Evolutionary conservation across 345 rosid species (phyloP).

Genomic region (Alliaria petiolata): DNA sequence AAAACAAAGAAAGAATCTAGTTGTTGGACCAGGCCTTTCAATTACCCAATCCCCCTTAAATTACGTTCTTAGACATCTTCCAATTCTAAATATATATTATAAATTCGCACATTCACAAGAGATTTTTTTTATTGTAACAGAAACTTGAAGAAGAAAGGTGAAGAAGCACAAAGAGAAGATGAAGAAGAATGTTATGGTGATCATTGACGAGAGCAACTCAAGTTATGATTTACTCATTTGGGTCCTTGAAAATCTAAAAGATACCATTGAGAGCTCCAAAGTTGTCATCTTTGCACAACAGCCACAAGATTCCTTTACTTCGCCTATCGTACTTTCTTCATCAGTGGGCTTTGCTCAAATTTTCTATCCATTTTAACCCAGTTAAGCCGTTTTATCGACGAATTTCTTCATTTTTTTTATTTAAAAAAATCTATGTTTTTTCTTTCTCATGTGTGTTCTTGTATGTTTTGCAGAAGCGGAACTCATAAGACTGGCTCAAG

Average conservation of each 20-base stretch:
- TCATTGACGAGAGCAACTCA: slow-evolving; percentile 44
- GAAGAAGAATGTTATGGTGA: slow-evolving; percentile 55
- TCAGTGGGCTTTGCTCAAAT: slow-evolving; percentile 31
- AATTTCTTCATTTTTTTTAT: too few species aligned
- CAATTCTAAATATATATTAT: slow-evolving; percentile 5
- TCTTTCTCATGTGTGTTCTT: background rate
- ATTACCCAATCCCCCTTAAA: slow-evolving; percentile 17
- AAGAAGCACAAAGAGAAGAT: slow-evolving; percentile 8
- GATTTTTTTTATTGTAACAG: background rate
- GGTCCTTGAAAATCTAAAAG: slow-evolving; percentile 47
- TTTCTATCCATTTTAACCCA: slow-evolving; percentile 33
- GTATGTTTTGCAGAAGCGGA: slow-evolving; percentile 25
- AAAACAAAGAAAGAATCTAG: background rate
- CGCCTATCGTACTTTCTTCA: background rate
- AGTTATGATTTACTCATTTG: slow-evolving; percentile 47
- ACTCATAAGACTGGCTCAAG: slow-evolving; percentile 19
- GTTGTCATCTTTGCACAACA: slow-evolving; percentile 37
- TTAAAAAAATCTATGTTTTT: background rate
- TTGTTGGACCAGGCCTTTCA: slow-evolving; percentile 22
- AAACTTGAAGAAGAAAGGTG: too few species aligned
- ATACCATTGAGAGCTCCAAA: slow-evolving; percentile 19
- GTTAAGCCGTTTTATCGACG: slow-evolving; percentile 8
- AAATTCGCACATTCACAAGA: slow-evolving; percentile 8
- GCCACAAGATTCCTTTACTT: slow-evolving; percentile 21
- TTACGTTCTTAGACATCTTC: background rate